A percentile compares a stretch with the other conserved stretches of the same genome.
Conservation (phyloP, 805 yeast genomes). For the Groenewaldozyma salmanticensis region DNA sequence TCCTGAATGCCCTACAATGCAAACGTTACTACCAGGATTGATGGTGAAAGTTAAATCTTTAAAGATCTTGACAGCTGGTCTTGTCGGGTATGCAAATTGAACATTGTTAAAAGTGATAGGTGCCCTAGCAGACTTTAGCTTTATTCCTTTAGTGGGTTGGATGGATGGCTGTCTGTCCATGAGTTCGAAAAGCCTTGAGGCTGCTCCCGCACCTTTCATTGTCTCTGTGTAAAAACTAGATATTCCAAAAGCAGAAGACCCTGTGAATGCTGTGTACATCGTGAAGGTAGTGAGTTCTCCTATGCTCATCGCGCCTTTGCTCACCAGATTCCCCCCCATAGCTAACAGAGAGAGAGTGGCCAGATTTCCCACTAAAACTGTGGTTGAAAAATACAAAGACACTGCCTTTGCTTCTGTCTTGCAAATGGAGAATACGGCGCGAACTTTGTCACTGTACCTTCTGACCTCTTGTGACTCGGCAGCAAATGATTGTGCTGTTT, state of each 20-base stretch:
- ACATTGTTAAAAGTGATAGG: slow-evolving; percentile 55
- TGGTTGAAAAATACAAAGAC: slow-evolving; percentile 67
- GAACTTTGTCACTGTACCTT: slow-evolving; percentile 62
- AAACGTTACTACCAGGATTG: slow-evolving; percentile 74
- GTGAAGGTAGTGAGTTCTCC: slow-evolving; percentile 89
- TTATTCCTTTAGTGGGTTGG: slow-evolving; percentile 52
- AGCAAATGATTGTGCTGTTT: slow-evolving; percentile 83
- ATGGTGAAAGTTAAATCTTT: slow-evolving; percentile 49
- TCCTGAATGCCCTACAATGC: slow-evolving; percentile 96
- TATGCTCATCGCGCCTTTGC: slow-evolving; percentile 62
- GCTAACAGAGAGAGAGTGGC: slow-evolving; percentile 68
- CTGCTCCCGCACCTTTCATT: slow-evolving; percentile 97
- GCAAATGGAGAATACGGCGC: slow-evolving; percentile 56
- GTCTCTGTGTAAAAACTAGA: slow-evolving; percentile 87
- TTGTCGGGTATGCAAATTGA: slow-evolving; percentile 71
- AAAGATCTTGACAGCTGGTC: slow-evolving; percentile 64
- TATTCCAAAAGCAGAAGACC: slow-evolving; percentile 82
- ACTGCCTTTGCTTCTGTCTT: slow-evolving; percentile 70
- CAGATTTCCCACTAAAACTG: slow-evolving; percentile 76
- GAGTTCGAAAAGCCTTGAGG: slow-evolving; percentile 80
- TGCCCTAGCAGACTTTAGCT: slow-evolving; percentile 28
- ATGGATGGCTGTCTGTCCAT: slow-evolving; percentile 70
- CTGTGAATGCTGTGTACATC: slow-evolving; percentile 93
- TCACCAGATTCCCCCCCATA: slow-evolving; percentile 75
- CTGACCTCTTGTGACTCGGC: slow-evolving; percentile 73